These are phyloP conservation scores for Pythium scleroteichum DNA, from an alignment of 352 stramenopile genomes.

Conservation along the genomic window DNA sequence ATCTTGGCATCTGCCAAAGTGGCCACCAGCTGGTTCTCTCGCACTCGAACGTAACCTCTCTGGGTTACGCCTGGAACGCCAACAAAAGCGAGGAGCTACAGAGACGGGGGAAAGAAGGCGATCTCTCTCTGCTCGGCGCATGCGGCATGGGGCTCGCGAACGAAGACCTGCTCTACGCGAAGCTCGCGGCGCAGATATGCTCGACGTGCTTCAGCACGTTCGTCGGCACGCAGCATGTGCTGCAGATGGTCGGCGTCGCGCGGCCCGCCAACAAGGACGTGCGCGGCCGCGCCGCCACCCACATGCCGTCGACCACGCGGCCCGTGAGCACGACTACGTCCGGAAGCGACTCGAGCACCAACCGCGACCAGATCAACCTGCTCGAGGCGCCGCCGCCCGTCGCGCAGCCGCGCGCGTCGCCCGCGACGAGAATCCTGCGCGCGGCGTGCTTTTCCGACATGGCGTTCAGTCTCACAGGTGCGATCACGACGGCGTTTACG, in stretches of 20 bases:
- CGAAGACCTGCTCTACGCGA: slow-evolving; percentile 49
- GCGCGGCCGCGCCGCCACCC: slow-evolving; percentile 8
- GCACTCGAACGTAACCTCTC: not conserved
- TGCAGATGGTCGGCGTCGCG: slow-evolving; percentile 42
- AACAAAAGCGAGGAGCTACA: not conserved
- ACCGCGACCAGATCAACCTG: slow-evolving; percentile 24
- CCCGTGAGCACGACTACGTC: slow-evolving; percentile 16
- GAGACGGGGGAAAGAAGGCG: not conserved
- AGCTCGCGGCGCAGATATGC: slow-evolving; percentile 65
- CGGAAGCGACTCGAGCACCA: slow-evolving; percentile 11
- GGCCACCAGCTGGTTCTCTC: slow-evolving; percentile 6
- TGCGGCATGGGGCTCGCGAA: slow-evolving; percentile 7
- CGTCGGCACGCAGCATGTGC: slow-evolving; percentile 59
- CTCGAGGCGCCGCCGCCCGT: slow-evolving; percentile 15
- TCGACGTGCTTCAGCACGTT: slow-evolving; percentile 71
- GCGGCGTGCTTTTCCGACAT: slow-evolving; percentile 75
- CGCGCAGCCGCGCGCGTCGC: slow-evolving; percentile 30
- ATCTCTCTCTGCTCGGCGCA: too few relatives aligned
- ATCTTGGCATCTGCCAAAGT: not conserved
- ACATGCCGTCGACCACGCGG: slow-evolving; percentile 11
- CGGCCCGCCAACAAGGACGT: slow-evolving; percentile 9
- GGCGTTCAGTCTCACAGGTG: slow-evolving; percentile 64
- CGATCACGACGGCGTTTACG: slow-evolving; percentile 52
- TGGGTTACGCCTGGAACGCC: not conserved
- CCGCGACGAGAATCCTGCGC: slow-evolving; percentile 64